Percentiles rank a stretch among this genome's conserved stretches.
Evolutionary conservation across 2,329 filamentous ascomycete genomes (phyloP).

Genomic region (Colletotrichum orchidophilum): DNA sequence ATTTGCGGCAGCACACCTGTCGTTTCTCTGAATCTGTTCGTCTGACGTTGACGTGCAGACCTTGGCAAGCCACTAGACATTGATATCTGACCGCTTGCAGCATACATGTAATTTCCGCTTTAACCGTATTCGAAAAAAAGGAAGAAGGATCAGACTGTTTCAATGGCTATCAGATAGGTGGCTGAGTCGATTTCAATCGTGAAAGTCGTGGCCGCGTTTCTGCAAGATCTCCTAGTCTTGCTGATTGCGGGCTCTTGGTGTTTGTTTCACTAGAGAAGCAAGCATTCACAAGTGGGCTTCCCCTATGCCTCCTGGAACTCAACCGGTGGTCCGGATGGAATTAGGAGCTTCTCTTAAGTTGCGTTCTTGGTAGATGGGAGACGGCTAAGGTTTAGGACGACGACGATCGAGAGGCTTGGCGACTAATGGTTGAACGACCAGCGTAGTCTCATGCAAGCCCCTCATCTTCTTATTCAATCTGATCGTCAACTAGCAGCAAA

Average conservation of each 20-base stretch:
- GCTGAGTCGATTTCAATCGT: constrained; percentile 6
- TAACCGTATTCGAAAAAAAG: not conserved
- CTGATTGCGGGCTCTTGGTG: not conserved
- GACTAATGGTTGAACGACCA: not conserved
- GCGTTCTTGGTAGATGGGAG: not conserved
- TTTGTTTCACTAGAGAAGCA: not conserved
- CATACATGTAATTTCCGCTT: not conserved
- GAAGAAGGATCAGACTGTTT: not conserved
- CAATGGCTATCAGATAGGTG: constrained; percentile 12
- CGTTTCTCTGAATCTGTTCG: not conserved
- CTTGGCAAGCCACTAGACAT: not conserved
- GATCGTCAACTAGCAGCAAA: not conserved
- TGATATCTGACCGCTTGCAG: constrained; percentile 1
- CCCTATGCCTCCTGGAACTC: not conserved
- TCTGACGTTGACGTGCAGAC: not conserved
- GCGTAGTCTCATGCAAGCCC: not conserved
- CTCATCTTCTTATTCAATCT: not conserved
- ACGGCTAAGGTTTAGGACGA: not conserved
- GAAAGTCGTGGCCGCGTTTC: not conserved
- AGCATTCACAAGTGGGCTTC: not conserved
- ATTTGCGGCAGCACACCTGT: not conserved
- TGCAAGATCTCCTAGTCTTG: not conserved
- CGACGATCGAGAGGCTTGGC: not conserved
- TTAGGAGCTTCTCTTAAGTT: not conserved
- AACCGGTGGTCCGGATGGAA: constrained; percentile 20